These are phyloP conservation scores for Hyaloscypha variabilis DNA, from an alignment of 495 filamentous ascomycete genomes.

Conservation along the genomic window DNA sequence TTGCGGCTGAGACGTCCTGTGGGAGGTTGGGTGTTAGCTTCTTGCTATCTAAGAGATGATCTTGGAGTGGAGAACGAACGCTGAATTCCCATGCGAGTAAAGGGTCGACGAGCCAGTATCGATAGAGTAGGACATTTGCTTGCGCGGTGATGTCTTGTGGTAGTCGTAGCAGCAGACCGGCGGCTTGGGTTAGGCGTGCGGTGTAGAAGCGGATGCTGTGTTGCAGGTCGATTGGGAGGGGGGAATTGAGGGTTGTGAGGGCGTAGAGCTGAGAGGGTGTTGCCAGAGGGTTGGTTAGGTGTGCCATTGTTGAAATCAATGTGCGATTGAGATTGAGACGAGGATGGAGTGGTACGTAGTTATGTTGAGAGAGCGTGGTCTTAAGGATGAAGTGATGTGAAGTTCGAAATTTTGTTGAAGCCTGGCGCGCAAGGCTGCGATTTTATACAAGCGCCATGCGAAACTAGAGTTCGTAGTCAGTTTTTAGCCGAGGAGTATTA, in stretches of 20 bases:
- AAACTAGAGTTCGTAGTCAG: too few species aligned
- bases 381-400: too few species aligned
- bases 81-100: constrained; percentile 49
- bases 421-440: constrained; percentile 27
- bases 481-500: too few species aligned
- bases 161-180: constrained; percentile 81
- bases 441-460: too few species aligned
- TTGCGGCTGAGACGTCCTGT: constrained; percentile 82
- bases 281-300: constrained; percentile 84
- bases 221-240: constrained; percentile 76
- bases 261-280: constrained; percentile 75
- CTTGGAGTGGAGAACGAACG: constrained; percentile 31
- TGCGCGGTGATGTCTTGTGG: constrained; percentile 90
- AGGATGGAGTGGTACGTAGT: too few species aligned
- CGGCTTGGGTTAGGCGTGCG: constrained; percentile 81
- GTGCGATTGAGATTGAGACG: background rate
- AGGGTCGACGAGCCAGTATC: constrained; percentile 69
- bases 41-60: constrained; percentile 13
- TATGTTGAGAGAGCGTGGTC: too few species aligned
- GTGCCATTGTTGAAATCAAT: constrained; percentile 40
- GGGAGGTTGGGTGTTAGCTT: background rate
- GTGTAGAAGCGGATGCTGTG: constrained; percentile 67
- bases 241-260: constrained; percentile 54
- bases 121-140: constrained; percentile 83
- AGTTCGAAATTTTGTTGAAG: background rate